Percentiles rank a stretch among this genome's conserved stretches.
phyloP scores from a whole-genome alignment of 2,329 filamentous ascomycete genomes.

The Hymenoscyphus scutula region DNA sequence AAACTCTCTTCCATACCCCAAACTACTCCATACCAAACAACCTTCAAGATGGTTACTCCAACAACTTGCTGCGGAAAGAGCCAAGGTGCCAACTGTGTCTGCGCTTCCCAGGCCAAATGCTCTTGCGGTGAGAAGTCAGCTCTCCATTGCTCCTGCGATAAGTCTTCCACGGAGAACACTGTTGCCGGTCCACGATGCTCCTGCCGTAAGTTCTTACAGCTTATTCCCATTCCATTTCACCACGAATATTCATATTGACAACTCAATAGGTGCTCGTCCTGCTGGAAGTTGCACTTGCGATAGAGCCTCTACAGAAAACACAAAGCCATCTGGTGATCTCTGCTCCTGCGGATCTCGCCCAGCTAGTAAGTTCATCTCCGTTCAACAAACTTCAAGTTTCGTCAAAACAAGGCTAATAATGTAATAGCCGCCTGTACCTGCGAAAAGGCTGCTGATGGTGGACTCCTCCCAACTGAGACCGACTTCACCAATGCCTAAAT shows the following conservation, averaged over 20 bases:
- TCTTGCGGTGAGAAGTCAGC: conserved; percentile 88
- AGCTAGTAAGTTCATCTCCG: conserved; percentile 52
- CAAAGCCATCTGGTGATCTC: conserved; percentile 53
- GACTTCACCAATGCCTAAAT: conserved; percentile 71
- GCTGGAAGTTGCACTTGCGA: conserved; percentile 82
- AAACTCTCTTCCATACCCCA: neutral
- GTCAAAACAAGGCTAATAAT: conserved; percentile 15
- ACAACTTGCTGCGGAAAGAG: conserved; percentile 36
- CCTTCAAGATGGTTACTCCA: conserved; percentile 30
- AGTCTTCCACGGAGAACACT: conserved; percentile 72
- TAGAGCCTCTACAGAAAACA: conserved; percentile 68
- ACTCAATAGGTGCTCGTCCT: conserved; percentile 55
- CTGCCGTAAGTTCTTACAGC: conserved; percentile 54
- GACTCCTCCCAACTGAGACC: conserved; percentile 66
- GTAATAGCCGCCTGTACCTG: conserved; percentile 71
- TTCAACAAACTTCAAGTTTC: neutral
- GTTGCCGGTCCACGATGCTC: conserved; percentile 74
- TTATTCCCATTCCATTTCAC: conserved; percentile 31
- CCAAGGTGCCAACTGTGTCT: conserved; percentile 31
- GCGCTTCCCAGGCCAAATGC: conserved; percentile 68
- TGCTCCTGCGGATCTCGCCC: conserved; percentile 78
- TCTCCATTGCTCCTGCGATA: conserved; percentile 81
- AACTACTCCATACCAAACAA: neutral
- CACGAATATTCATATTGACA: conserved; percentile 7
- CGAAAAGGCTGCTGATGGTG: conserved; percentile 65